phyloP scores from a whole-genome alignment of 768 basidiomycete species.

The Boletales sp. region DNA sequence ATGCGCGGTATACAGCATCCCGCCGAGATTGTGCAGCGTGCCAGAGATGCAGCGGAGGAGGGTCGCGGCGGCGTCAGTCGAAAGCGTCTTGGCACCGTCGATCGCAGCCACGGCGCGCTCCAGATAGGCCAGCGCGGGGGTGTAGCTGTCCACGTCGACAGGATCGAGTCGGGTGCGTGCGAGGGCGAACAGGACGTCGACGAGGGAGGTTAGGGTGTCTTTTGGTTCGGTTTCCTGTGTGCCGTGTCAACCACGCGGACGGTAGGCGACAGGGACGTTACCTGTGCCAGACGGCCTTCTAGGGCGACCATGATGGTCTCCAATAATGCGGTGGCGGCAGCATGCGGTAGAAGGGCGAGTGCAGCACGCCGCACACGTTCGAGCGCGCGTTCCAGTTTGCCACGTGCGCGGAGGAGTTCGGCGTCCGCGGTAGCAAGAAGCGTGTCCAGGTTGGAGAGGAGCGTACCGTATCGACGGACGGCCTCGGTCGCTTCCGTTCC shows the following conservation, averaged over 20 bases:
- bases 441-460: conserved; percentile 8
- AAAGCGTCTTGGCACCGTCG: conserved; percentile 4
- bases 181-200: conserved; percentile 57
- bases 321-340: conserved; percentile 30
- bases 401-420: conserved; percentile 33
- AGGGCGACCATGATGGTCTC: conserved; percentile 34
- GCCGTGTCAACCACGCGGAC: not conserved
- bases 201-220: conserved; percentile 40
- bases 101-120: conserved; percentile 34
- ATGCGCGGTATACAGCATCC: conserved; percentile 63
- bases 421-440: not conserved
- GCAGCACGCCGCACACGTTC: conserved; percentile 55
- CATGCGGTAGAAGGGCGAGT: conserved; percentile 36
- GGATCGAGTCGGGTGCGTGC: conserved; percentile 42
- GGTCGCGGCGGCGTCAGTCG: conserved; percentile 38
- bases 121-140: conserved; percentile 44
- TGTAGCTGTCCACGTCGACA: conserved; percentile 44
- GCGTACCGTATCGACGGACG: conserved; percentile 18
- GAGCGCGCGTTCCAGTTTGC: conserved; percentile 58
- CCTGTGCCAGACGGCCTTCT: conserved; percentile 29
- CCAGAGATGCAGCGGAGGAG: conserved; percentile 69
- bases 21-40: conserved; percentile 66
- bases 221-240: conserved; percentile 18
- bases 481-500: conserved; percentile 13
- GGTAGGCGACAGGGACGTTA: conserved; percentile 13